Evolutionary conservation across 2,329 filamentous ascomycete species (phyloP), one percentile per base, ranked within the genome.

Genomic region (Alternaria triticimaculans): DNA sequence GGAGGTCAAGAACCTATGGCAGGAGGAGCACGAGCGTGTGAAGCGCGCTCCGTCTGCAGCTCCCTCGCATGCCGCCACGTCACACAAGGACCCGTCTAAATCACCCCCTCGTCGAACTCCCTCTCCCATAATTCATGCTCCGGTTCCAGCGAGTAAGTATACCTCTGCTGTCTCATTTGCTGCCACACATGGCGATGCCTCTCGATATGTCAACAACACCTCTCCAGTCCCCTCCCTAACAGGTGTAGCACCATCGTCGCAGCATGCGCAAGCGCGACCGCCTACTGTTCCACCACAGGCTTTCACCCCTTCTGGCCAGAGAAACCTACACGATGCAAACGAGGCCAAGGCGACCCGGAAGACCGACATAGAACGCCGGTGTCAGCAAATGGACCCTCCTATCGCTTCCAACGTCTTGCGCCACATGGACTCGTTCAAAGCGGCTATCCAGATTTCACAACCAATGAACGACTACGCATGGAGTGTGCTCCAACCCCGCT

Each of bases 351-450:
- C 87, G 59, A 84, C 83, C 62, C 86, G 91, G 65, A 88, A 87
- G 75, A 82, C 84, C 14, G 92, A 93, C 69, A 94, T 95, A 72
- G 90, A 94, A 77, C 86, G 86, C 55, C 87, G 91, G 26, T 92
- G 90, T 73, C 80, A 87, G 76, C 83, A 86, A 51, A 84, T 95
- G 53, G 80, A 89, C 30, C 91, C 91, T 25, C 90, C 92, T 1
- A 82, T 95, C 60, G 81, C 83, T 53, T 80, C 88, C 43, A 85
- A 84, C 67, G 83, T 92, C 45, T 82, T 94, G 61, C 85, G 86
- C 59, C 89, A 90, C 72, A 92, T 93, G 79, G 86, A 91, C 50
- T 89, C 91, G 1, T 95, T 93, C 77, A 88, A 90, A 73, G 90
- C 90, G 41, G 89, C 92, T 28, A 86, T 92, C 49, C 88, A 92